Evolutionary conservation across 208 protist species (phyloP), one percentile per base, ranked within the genome.

Genomic region (Leptomonas pyrrhocoris): DNA sequence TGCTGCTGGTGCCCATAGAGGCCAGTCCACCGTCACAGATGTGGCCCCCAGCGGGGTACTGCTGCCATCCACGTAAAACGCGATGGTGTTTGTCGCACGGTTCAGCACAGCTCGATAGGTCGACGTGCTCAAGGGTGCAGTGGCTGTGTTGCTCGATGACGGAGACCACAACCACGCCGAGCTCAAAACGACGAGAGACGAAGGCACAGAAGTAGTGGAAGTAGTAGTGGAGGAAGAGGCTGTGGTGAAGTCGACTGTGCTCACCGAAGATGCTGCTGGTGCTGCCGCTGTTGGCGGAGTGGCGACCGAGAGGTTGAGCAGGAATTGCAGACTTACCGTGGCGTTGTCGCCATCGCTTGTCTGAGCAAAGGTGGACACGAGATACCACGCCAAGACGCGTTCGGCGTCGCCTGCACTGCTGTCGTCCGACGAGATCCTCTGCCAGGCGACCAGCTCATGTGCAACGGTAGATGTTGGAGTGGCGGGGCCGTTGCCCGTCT

Each of bases 11-110:
- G 12, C 30, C 63, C 68, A 76, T 8, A 57, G 50, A 18, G 55
- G 58, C 62, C 48, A 72, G 65, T 81, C 76, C 19, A 77, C 64
- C 28, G 49, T 18, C 48, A 68, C 60, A 7, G 73, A 40, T 1
- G 58, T 0, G 23, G 28, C 43, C 19, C 66, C 64, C 30, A 70
- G 45, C 28, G 25, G 36, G 0, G 49, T 30, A 0, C 25, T 40
- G 19, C 34, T 40, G 19, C 19, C 45, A 25, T 73, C 60, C 13
- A 63, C 57, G 30, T 51, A 63, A 25, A 75, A 69, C 28, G 64
- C 40, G 27, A 81, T 57, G 19, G 59, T 65, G 65, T 54, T 71
- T 27, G 68, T 67, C 21, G 46, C 25, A 30, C 75, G 75, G 25
- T 51, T 45, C 28, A 70, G 23, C 45, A 66, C 71, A 4, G 56